These are phyloP conservation scores for Fonsecaea multimorphosa DNA, from an alignment of 2,329 filamentous ascomycete genomes.

Conservation along the genomic window DNA sequence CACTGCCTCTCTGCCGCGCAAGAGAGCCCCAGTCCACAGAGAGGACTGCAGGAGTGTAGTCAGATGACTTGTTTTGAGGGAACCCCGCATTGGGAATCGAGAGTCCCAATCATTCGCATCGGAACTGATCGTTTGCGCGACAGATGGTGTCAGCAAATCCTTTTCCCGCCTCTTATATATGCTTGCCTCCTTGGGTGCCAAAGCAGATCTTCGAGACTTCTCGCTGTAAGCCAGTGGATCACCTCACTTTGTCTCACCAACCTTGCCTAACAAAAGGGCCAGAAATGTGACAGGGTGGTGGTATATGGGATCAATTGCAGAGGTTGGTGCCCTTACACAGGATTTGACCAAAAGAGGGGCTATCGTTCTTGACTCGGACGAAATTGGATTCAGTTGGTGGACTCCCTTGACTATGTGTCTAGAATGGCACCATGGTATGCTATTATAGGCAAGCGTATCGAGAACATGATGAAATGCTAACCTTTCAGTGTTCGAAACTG, in stretches of 20 bases:
- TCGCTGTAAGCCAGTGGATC: background rate
- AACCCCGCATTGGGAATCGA: background rate
- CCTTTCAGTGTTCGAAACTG: background rate
- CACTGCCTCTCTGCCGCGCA: background rate
- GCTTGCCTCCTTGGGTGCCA: background rate
- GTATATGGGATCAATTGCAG: background rate
- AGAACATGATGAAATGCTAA: background rate
- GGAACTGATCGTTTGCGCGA: background rate
- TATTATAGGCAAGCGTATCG: background rate
- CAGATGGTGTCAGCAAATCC: background rate
- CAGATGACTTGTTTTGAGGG: background rate
- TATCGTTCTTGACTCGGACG: background rate
- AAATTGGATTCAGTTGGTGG: background rate
- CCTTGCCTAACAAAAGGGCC: background rate
- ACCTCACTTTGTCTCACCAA: background rate
- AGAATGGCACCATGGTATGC: slow-evolving; percentile 9
- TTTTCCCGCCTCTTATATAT: background rate
- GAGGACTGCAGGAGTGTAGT: background rate
- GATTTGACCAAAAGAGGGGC: background rate
- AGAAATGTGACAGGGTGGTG: background rate
- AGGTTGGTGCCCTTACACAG: background rate
- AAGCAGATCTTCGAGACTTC: background rate
- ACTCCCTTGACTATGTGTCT: background rate
- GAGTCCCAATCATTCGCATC: background rate
- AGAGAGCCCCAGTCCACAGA: background rate